phyloP scores from a whole-genome alignment of 1,139 yeast species.

The Pneumocystis sp. region DNA sequence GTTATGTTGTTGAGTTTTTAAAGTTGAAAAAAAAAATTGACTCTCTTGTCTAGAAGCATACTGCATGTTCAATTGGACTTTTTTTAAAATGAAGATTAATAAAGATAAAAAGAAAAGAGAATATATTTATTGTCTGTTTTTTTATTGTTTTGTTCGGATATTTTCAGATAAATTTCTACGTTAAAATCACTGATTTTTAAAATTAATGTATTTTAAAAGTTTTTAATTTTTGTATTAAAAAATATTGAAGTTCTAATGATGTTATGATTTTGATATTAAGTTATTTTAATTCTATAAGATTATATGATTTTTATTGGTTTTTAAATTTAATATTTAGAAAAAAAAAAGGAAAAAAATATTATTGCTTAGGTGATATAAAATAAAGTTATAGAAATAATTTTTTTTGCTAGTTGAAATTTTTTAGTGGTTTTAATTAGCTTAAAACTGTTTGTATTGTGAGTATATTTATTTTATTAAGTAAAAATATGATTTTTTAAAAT shows the following conservation, averaged over 20 bases:
- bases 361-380: background rate
- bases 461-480: background rate
- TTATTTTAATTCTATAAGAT: background rate
- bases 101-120: background rate
- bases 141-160: background rate
- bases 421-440: background rate
- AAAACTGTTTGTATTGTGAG: background rate
- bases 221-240: background rate
- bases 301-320: background rate
- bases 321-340: background rate
- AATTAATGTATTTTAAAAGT: background rate
- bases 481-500: background rate
- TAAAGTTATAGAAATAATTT: background rate
- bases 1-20: constrained; percentile 4
- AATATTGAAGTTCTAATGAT: too few species aligned
- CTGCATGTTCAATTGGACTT: background rate
- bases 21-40: background rate
- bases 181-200: background rate
- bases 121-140: background rate
- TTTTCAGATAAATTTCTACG: background rate
- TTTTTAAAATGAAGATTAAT: background rate
- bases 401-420: background rate
- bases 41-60: constrained; percentile 7
- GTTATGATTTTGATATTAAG: background rate
- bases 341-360: background rate